Evolutionary conservation across 495 filamentous ascomycete genomes (phyloP).

Genomic region (Podospora conica): DNA sequence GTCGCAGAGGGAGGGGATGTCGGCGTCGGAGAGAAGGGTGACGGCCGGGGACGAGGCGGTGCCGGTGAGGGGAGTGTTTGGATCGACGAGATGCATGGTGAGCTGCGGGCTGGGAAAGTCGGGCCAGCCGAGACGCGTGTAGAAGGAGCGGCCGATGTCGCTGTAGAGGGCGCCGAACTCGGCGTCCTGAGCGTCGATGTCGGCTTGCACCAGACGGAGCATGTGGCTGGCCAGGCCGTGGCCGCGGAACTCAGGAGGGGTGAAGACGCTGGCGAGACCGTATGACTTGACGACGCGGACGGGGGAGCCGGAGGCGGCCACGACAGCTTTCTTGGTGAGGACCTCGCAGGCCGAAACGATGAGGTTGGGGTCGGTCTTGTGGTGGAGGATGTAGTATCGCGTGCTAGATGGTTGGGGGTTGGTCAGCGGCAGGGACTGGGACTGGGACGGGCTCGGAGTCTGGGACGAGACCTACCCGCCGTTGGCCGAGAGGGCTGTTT

Average conservation of each 20-base stretch:
- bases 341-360: slow-evolving; percentile 23
- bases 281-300: slow-evolving; percentile 5
- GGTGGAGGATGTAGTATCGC: slow-evolving; percentile 18
- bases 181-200: neutral
- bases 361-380: slow-evolving; percentile 9
- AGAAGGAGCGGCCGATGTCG: slow-evolving; percentile 15
- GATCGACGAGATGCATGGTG: neutral
- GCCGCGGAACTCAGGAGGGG: slow-evolving; percentile 13
- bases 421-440: neutral
- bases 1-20: slow-evolving; percentile 4
- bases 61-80: neutral
- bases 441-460: neutral
- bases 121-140: slow-evolving; percentile 16
- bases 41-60: neutral
- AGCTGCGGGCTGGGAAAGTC: slow-evolving; percentile 15
- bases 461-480: slow-evolving; percentile 2
- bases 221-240: slow-evolving; percentile 16
- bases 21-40: neutral
- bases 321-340: slow-evolving; percentile 8
- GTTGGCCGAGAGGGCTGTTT: slow-evolving; percentile 13
- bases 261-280: slow-evolving; percentile 19
- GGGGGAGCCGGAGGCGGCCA: neutral
- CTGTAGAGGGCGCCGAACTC: slow-evolving; percentile 16
- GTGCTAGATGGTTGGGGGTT: neutral
- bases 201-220: slow-evolving; percentile 11